Evolutionary conservation across 2,329 filamentous ascomycete genomes (phyloP).

Genomic region (Diaporthe eres): DNA sequence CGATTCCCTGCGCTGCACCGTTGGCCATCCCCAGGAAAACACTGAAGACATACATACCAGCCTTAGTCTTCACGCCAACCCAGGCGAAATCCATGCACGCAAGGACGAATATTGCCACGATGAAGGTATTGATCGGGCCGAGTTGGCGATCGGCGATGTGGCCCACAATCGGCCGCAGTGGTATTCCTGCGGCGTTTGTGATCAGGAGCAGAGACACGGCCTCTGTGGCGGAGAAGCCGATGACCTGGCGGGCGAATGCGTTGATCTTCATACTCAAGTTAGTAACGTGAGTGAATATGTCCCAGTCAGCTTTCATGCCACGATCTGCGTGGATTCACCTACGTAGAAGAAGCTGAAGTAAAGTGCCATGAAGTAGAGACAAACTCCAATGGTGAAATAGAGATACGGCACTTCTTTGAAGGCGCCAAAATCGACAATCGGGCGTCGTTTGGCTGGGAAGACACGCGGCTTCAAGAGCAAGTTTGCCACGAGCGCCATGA

Average conservation of each 20-base stretch:
- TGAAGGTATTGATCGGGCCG: slow-evolving; percentile 69
- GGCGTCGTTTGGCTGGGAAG: slow-evolving; percentile 59
- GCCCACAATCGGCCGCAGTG: slow-evolving; percentile 66
- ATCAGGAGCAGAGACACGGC: slow-evolving; percentile 70
- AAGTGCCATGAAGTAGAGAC: slow-evolving; percentile 62
- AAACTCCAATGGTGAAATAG: slow-evolving; percentile 54
- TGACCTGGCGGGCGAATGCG: slow-evolving; percentile 52
- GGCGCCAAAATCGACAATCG: slow-evolving; percentile 64
- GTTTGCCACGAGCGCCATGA: slow-evolving; percentile 56
- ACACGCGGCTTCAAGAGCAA: slow-evolving; percentile 62
- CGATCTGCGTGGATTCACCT: slow-evolving; percentile 67
- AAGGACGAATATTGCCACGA: slow-evolving; percentile 61
- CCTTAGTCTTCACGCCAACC: slow-evolving; percentile 62
- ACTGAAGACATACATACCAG: slow-evolving; percentile 60
- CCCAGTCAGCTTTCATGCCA: slow-evolving; percentile 65
- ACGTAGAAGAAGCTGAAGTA: slow-evolving; percentile 68
- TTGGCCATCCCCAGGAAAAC: slow-evolving; percentile 60
- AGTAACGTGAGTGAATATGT: slow-evolving; percentile 43
- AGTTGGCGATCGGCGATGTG: slow-evolving; percentile 66
- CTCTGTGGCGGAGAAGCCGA: slow-evolving; percentile 62
- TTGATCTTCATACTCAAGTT: slow-evolving; percentile 45
- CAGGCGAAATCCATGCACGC: slow-evolving; percentile 67
- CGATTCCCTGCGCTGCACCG: slow-evolving; percentile 59
- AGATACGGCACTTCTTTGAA: slow-evolving; percentile 65
- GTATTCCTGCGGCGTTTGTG: slow-evolving; percentile 68